phyloP scores from a whole-genome alignment of 768 basidiomycete species.

The Thelephora ganbajun region DNA sequence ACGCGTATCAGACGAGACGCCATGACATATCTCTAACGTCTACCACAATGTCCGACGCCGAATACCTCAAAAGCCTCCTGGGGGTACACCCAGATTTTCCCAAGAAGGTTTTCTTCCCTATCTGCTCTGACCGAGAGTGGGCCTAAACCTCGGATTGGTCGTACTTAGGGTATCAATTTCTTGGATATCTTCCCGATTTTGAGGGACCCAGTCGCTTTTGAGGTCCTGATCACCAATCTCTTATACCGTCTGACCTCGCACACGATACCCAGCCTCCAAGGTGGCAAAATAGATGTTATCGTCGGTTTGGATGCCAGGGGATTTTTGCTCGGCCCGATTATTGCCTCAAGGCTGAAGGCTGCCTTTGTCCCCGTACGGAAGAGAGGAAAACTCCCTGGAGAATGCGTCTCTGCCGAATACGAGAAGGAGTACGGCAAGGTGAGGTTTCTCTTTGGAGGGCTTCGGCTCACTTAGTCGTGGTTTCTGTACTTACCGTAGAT shows the following conservation, averaged over 20 bases:
- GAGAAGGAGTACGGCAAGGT: slow-evolving; percentile 92
- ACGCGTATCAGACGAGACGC: too few species aligned
- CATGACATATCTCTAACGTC: too few species aligned
- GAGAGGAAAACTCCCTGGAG: slow-evolving; percentile 86
- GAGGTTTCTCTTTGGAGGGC: slow-evolving; percentile 14
- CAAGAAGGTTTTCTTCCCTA: slow-evolving; percentile 52
- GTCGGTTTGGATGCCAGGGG: slow-evolving; percentile 95
- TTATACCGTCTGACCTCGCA: slow-evolving; percentile 73
- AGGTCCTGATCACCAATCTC: slow-evolving; percentile 83
- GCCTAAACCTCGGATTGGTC: not conserved
- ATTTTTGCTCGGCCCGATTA: slow-evolving; percentile 86
- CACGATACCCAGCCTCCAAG: slow-evolving; percentile 45
- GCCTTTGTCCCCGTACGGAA: slow-evolving; percentile 96
- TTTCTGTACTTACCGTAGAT: not conserved
- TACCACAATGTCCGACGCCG: slow-evolving; percentile 57
- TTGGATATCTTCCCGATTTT: slow-evolving; percentile 93
- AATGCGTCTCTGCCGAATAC: slow-evolving; percentile 60
- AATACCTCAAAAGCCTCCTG: slow-evolving; percentile 49
- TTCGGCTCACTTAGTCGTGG: not conserved
- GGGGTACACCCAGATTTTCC: slow-evolving; percentile 68
- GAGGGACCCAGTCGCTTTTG: slow-evolving; percentile 73
- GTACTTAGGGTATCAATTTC: slow-evolving; percentile 69
- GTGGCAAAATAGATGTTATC: slow-evolving; percentile 74
- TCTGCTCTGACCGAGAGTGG: not conserved
- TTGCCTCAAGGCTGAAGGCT: slow-evolving; percentile 82